These are phyloP conservation scores for Trebouxia gelatinosa DNA, from an alignment of 163 green algal species.

Conservation along the genomic window DNA sequence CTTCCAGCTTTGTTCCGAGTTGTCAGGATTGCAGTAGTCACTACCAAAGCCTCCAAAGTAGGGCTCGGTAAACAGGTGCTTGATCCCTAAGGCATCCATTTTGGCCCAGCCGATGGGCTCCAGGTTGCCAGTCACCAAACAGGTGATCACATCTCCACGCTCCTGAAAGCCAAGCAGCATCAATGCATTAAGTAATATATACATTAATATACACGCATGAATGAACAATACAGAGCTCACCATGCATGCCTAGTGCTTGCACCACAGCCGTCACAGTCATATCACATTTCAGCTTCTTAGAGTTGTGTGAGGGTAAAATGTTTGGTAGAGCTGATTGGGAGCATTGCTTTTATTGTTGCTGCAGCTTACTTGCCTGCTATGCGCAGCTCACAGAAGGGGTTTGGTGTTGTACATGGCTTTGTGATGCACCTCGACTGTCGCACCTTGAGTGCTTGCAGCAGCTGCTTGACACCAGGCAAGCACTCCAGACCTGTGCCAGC, in stretches of 20 bases:
- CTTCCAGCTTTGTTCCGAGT: conserved; percentile 71
- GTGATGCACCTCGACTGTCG: no score
- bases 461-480: conserved; percentile 72
- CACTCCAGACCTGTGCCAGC: conserved; percentile 73
- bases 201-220: no score
- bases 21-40: conserved; percentile 66
- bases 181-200: no score
- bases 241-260: no score
- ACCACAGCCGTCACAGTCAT: background rate
- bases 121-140: conserved; percentile 91
- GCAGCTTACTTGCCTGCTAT: background rate
- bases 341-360: background rate
- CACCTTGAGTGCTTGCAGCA: conserved; percentile 67
- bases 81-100: conserved; percentile 82
- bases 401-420: background rate
- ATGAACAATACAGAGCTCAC: no score
- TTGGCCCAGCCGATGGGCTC: conserved; percentile 90
- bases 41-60: conserved; percentile 87
- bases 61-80: conserved; percentile 74
- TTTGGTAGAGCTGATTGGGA: background rate
- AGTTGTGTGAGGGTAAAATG: background rate
- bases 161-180: no score
- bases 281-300: background rate
- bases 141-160: conserved; percentile 54
- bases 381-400: background rate